Conservation (phyloP, 129 eudicot genomes). For the Oenanthe sinensis region DNA sequence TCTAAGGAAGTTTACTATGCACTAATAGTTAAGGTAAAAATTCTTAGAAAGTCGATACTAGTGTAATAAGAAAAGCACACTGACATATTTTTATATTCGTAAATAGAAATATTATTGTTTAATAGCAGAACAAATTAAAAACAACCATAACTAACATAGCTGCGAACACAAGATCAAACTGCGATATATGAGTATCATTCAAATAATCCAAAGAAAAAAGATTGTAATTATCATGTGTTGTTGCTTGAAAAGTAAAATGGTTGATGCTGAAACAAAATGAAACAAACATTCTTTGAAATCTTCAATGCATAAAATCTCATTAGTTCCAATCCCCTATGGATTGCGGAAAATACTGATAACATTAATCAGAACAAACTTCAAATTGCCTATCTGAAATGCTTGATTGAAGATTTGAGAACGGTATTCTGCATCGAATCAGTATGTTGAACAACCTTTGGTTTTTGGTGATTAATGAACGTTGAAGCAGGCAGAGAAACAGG, state of each 20-base stretch:
- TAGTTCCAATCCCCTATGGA: neutral
- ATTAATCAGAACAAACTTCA: neutral
- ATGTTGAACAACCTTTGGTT: neutral
- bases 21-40: neutral
- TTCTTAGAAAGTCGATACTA: neutral
- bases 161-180: neutral
- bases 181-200: neutral
- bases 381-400: neutral
- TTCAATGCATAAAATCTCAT: neutral
- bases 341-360: neutral
- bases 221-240: neutral
- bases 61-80: no score
- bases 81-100: neutral
- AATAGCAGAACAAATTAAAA: neutral
- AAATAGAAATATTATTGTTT: neutral
- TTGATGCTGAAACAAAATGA: neutral
- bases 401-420: neutral
- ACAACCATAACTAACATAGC: neutral
- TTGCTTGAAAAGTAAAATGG: neutral
- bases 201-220: neutral
- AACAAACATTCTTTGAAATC: neutral
- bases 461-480: neutral
- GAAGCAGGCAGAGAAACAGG: slow-evolving; percentile 1
- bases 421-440: neutral
- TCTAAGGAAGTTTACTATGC: neutral